Evolutionary conservation across 495 filamentous ascomycete species (phyloP), one percentile per base, ranked within the genome.

Genomic region (Cercophora newfieldiana): DNA sequence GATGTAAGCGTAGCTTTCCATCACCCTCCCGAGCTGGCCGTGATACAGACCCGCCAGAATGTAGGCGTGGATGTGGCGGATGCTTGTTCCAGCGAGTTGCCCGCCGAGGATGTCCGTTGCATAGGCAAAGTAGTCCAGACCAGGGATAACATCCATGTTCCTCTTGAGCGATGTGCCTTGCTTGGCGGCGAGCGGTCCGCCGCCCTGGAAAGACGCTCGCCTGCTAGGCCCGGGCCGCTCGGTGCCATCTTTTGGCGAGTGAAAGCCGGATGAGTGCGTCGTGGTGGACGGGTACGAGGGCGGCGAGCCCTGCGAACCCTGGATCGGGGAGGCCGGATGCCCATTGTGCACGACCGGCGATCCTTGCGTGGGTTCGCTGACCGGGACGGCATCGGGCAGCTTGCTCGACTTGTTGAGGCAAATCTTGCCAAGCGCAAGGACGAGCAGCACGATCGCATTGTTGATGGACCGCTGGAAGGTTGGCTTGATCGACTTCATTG

Each of bases 1-100:
- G 68, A 97, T 96, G 85, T 93, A 96, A 37, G 87, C 87, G 80
- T 92, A 92, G 71, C 95, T 97, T 70, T 97, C 92, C 70, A 97
- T 82, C 0, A 94, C 90, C 59, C 94, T 87, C 0, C 89, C 94
- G 26, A 97, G 75, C 74, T 98, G 95, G 2, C 92, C 93, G 54
- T 90, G 86, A 75, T 96, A 99, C 16, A 99, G 77, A 1, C 93
- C 93, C 8, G 95, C 93, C 18, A 99, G 82, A 28, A 99, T 83
- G 65, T 87, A 85, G n/a, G 89, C 91, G 72, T 97, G 92, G 8
- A 94, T 91, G 72, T 96, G 90, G 51, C 87, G 83, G 49, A 97
- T 78, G 48, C 89, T 88, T 61, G 91, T 91, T 7, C 89, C 90
- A 5, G 91, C 93, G 60, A 88, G 83, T 25, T 94, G 85, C 47